Evolutionary conservation across 495 filamentous ascomycete genomes (phyloP), one percentile per base, ranked within the genome.

Genomic region (Hypoxylon fuscum): DNA sequence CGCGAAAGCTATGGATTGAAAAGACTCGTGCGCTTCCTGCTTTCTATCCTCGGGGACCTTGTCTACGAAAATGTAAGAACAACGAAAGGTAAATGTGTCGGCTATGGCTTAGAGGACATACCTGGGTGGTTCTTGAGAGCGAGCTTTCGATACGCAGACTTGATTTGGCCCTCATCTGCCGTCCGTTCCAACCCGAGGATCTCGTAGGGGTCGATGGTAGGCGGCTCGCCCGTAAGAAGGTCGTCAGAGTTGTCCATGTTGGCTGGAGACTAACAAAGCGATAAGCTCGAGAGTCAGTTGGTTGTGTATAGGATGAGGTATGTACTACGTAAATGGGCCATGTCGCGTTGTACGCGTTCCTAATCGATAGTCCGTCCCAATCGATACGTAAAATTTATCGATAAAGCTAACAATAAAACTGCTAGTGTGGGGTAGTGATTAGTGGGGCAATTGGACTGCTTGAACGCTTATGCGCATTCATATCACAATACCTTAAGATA

Each of bases 81-180:
- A 44, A 17, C 29, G 10, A 35, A 29, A 21, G 7, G 12, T 83
- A 35, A 5, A 42, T 20, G 27, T 41, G 20, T 37, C 0, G 1
- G 22, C 12, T 21, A 21, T 20, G 18, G 11, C 7, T 22, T 21
- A 11, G n/a, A 87, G 79, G 65, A 18, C 76, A 89, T 90, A 80
- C 96, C 94, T 8, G 95, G 95, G 73, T 98, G 95, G 72, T 92
- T 91, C 72, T 90, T 92, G 8, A 97, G 80, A 0, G 96, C 91
- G 3, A 92, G 89, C 70, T 90, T 91, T 31, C 93, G 87, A 78
- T 96, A 98, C 42, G 91, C 92, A 49, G 87, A 86, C 53, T 93
- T 90, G 68, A 98, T 85, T 59, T 96, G 89, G 23, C 86, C 73
- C 25, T 88, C 82, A 9, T 82, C 82, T 21, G 89, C 85, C 14